Evolutionary conservation across 306 rosid species (phyloP).

Genomic region (Trifolium repens): DNA sequence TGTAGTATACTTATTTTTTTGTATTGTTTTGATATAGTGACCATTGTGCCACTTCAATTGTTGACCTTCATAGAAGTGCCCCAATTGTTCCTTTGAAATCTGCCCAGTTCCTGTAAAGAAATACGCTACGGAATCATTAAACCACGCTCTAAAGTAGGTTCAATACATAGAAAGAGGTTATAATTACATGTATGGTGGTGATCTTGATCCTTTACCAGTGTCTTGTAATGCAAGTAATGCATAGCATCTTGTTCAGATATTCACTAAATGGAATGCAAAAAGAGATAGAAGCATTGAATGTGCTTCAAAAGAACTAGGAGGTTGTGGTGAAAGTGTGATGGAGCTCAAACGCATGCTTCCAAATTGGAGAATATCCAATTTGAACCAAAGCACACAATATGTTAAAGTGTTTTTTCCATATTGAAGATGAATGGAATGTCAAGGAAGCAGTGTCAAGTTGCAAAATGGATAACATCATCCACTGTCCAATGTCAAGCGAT

Average conservation of each 20-base stretch:
- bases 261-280: slow-evolving; percentile 52
- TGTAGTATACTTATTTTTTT: background rate
- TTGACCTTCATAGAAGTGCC: slow-evolving; percentile 74
- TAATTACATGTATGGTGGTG: slow-evolving; percentile 79
- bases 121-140: slow-evolving; percentile 55
- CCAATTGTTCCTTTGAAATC: slow-evolving; percentile 65
- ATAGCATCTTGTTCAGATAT: slow-evolving; percentile 29
- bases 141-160: slow-evolving; percentile 50
- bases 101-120: slow-evolving; percentile 70
- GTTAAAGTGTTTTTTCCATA: background rate
- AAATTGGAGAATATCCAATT: slow-evolving; percentile 52
- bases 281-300: slow-evolving; percentile 57
- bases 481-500: slow-evolving; percentile 56
- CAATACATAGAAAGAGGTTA: slow-evolving; percentile 59
- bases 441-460: slow-evolving; percentile 36
- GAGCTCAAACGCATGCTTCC: slow-evolving; percentile 65
- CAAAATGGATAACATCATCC: slow-evolving; percentile 56
- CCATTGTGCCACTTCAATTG: slow-evolving; percentile 78
- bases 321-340: slow-evolving; percentile 57
- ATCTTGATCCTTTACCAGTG: slow-evolving; percentile 54
- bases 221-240: slow-evolving; percentile 31
- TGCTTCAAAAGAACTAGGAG: slow-evolving; percentile 67
- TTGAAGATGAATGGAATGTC: slow-evolving; percentile 26
- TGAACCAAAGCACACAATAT: slow-evolving; percentile 57
- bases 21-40: slow-evolving; percentile 52